phyloP scores from a whole-genome alignment of 495 filamentous ascomycete genomes.

The Ascodesmis nigricans region DNA sequence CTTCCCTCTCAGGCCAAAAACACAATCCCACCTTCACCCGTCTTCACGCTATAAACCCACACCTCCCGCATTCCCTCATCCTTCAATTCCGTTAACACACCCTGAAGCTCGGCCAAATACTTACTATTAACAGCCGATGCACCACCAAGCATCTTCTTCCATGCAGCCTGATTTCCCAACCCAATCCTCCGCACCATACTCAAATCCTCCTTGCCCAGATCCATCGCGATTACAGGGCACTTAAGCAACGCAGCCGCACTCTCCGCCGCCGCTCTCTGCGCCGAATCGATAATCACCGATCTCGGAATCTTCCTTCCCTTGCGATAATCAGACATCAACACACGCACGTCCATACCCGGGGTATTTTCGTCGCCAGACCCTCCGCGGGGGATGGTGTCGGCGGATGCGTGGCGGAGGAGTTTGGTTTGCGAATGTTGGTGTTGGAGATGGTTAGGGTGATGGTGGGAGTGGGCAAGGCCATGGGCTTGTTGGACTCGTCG shows the following conservation, averaged over 20 bases:
- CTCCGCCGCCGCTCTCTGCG: slow-evolving; percentile 38
- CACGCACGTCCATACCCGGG: slow-evolving; percentile 44
- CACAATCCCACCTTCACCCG: background rate
- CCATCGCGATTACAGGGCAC: slow-evolving; percentile 59
- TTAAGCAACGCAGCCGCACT: slow-evolving; percentile 42
- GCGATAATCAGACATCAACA: slow-evolving; percentile 56
- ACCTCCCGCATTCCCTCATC: slow-evolving; percentile 24
- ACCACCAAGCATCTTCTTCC: slow-evolving; percentile 60
- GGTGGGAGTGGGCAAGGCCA: slow-evolving; percentile 24
- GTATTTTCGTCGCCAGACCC: slow-evolving; percentile 27
- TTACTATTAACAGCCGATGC: slow-evolving; percentile 56
- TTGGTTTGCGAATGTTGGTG: slow-evolving; percentile 9
- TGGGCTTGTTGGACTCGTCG: slow-evolving; percentile 26
- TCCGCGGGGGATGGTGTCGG: slow-evolving; percentile 12
- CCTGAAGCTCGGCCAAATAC: slow-evolving; percentile 72
- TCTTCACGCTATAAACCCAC: slow-evolving; percentile 3
- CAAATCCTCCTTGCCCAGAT: slow-evolving; percentile 69
- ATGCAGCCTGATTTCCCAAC: slow-evolving; percentile 64
- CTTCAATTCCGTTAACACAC: slow-evolving; percentile 42
- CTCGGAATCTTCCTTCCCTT: slow-evolving; percentile 81
- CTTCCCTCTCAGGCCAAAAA: background rate
- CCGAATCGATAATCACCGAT: slow-evolving; percentile 61
- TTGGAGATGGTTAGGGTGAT: slow-evolving; percentile 26
- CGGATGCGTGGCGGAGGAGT: slow-evolving; percentile 13
- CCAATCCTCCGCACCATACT: slow-evolving; percentile 48